Evolutionary conservation across 805 yeast genomes (phyloP), one percentile per base, ranked within the genome.

Genomic region (Wickerhamomyces alni): DNA sequence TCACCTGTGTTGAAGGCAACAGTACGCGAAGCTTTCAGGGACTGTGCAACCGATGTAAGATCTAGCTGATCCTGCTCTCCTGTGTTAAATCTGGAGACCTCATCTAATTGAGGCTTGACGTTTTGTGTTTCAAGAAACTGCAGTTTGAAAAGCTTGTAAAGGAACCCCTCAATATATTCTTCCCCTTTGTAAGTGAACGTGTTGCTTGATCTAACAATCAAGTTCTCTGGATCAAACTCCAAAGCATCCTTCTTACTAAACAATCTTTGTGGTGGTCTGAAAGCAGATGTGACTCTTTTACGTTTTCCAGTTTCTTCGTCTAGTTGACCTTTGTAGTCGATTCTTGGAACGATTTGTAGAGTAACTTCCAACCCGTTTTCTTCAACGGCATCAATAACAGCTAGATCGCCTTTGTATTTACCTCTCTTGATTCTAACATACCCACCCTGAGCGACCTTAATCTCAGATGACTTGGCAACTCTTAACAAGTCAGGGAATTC

Each of bases 351-450:
- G 47, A 93, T 69, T 57, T 87, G 87, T 51, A 95, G 78, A 53
- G 94, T 75, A n/a, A 87, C 98, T 59, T 91, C 98, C 51, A 93
- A 73, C 38, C 96, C 98, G 57, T 87, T 91, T 55, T 93, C 98
- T 44, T 94, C 84, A 46, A 93, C 73, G 57, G 89, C 88, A 52
- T 88, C 96, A 37, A 93, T 95, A 35, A 87, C 75, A 17, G 96
- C 99, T 48, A 93, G 70, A 61, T 93, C 99, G 37, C 91, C 91
- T 54, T 85, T 85, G 61, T 91, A 89, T 55, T 82, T 83, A 46
- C 99, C 98, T 46, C 95, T 75, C 53, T 84, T 82, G 47, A 93
- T 74, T 48, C 99, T 75, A 37, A 93, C 95, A 61, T 91, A 93
- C 24, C 87, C 78, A 17, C 99, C 99, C 8, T 95, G 97, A 35